Evolutionary conservation across 805 yeast genomes (phyloP), one percentile per base, ranked within the genome.

Genomic region (Wickerhamomyces silvicola): DNA sequence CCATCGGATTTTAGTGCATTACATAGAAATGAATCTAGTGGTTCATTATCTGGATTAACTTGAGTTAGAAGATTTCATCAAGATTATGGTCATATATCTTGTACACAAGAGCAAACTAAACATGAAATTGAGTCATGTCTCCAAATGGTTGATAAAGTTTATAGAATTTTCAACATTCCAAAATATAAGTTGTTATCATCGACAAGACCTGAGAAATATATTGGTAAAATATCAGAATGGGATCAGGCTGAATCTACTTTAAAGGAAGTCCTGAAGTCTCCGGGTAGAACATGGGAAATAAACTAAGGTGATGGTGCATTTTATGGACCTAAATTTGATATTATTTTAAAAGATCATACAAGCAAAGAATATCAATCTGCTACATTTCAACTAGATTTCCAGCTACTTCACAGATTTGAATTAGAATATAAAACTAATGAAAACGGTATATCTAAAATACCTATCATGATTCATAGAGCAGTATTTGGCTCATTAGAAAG

Each of bases 71-170:
- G 95, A 41, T 92, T 92, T 60, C 98, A 92, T 57, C 98, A 92
- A 60, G 98, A 92, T 57, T 98, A 92, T 56, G 97, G 97, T 7
- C 98, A 92, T 49, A 88, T 92, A 18, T 92, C 92, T 56, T 92
- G 98, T 53, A 74, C 80, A 2, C 66, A 71, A 22, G 75, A 70
- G 6, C 98, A 92, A 59, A 78, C 92, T 29, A 72, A 70, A 30
- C 46, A 55, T 19, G 98, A 92, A 52, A 87, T 92, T 30, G 49
- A 66, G 8, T 71, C 75, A 34, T 82, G 92, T 10, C 65, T 92
- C 36, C 68, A 75, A 46, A 64, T 92, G 49, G 73, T 92, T 33
- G 81, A 79, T 47, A 70, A 80, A 39, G 78, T 88, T 22, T 92
- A 92, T 53, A 61, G 64, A 1, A 81, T 88, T 48, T 64, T 64